Evolutionary conservation across 2,329 filamentous ascomycete genomes (phyloP).

Genomic region (Neofusicoccum umdonicola): DNA sequence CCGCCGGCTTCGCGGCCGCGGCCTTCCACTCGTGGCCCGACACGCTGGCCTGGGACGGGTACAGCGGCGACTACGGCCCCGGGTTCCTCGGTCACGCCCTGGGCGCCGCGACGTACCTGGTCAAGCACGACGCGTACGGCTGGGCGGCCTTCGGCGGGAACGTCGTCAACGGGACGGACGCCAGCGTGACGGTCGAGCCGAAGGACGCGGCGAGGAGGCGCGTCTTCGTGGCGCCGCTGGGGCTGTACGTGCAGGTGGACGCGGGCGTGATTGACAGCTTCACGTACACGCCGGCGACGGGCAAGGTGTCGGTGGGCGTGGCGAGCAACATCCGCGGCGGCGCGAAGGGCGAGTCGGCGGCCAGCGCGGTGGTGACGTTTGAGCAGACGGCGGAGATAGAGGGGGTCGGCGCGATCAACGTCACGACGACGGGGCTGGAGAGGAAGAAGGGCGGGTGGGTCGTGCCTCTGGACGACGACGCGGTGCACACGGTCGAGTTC

Average conservation of each 20-base stretch:
- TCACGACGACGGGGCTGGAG: constrained; percentile 19
- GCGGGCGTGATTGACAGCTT: constrained; percentile 1
- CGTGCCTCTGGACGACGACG: constrained; percentile 21
- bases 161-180: constrained; percentile 24
- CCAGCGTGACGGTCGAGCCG: constrained; percentile 38
- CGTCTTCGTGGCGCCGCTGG: constrained; percentile 46
- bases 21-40: constrained; percentile 60
- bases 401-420: constrained; percentile 7
- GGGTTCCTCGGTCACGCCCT: constrained; percentile 54
- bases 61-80: constrained; percentile 58
- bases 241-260: neutral
- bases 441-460: constrained; percentile 22
- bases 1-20: constrained; percentile 54
- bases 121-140: constrained; percentile 45
- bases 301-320: constrained; percentile 19
- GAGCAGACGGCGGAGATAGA: constrained; percentile 18
- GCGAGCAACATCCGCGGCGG: neutral
- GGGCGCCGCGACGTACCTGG: constrained; percentile 52
- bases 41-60: constrained; percentile 56
- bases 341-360: constrained; percentile 18
- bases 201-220: constrained; percentile 49
- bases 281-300: constrained; percentile 16
- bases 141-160: constrained; percentile 53
- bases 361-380: constrained; percentile 22
- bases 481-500: constrained; percentile 20